Evolutionary conservation across 371 early-diverging fungal genomes (phyloP), one percentile per base, ranked within the genome.

Genomic region (Parasitella parasitica): DNA sequence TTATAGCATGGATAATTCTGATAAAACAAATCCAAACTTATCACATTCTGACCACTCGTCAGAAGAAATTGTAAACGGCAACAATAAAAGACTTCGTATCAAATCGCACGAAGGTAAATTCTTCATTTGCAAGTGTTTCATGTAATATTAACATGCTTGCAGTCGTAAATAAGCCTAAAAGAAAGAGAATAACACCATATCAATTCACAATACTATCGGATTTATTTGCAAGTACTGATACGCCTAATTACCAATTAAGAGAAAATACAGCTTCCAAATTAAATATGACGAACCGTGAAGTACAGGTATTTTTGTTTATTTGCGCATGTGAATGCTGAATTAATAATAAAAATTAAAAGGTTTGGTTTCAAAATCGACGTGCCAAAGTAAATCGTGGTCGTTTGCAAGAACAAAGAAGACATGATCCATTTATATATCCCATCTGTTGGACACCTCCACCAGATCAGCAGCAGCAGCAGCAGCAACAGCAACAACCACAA

Each of bases 261-360:
- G 94, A 92, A 65, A 76, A 81, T 59, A 86, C 97, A 28, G 92
- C 94, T 6, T 82, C 83, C 56, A 85, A 91, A 70, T 80, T 98
- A 34, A 84, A 86, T 60, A 97, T 98, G 97, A 93, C 95, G 43
- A 92, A 91, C 63, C 85, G 98, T 56, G 91, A 92, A 72, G 92
- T 99, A 30, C 97, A 99, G 87, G 87, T 86, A 80, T 8, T 3
- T 32, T 32, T 32, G 4, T 59, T 15, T 20, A 34, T 35, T 28
- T 18, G 41, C 30, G 48, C 53, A 48, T 58, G 34, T 38, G 28
- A 37, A 64, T 36, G 32, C 56, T 35, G 27, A 35, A 36, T 38
- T 24, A 61, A 15, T 46, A 55, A 55, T 13, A 36, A 48, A 35
- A 6, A 30, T 36, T 52, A 20, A 18, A 6, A 69, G 69, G 64